Evolutionary conservation across 1,284 basidiomycete species (phyloP).

Genomic region (Microbotryomycetes sp.): DNA sequence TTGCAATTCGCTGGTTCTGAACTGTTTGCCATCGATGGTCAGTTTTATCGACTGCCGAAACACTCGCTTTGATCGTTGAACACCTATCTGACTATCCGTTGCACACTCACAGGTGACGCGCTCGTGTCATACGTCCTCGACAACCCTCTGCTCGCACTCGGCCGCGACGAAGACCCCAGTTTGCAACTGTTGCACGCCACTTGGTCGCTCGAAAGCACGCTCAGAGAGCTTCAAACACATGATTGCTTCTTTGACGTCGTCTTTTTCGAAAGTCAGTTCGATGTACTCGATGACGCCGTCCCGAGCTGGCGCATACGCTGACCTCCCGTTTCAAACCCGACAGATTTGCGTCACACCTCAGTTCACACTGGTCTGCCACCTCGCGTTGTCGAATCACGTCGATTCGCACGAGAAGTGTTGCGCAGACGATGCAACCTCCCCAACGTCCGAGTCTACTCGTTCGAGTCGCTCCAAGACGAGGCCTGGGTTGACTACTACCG

Average conservation of each 20-base stretch:
- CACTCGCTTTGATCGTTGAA: not conserved
- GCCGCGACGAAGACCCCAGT: constrained; percentile 46
- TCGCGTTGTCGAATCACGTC: constrained; percentile 48
- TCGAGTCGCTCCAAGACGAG: constrained; percentile 48
- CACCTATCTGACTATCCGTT: not conserved
- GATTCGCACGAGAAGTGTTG: constrained; percentile 52
- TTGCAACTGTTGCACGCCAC: constrained; percentile 60
- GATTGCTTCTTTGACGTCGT: constrained; percentile 57
- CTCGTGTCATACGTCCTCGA: constrained; percentile 56
- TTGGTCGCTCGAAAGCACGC: constrained; percentile 50
- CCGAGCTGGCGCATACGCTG: too few species aligned
- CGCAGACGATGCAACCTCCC: constrained; percentile 50
- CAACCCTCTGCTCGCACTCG: constrained; percentile 55
- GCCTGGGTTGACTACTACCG: constrained; percentile 50
- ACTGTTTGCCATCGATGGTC: constrained; percentile 1
- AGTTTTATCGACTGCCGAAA: not conserved
- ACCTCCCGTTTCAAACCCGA: too few species aligned
- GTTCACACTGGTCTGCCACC: constrained; percentile 43
- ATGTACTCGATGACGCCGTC: not conserved
- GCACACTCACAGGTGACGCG: constrained; percentile 51
- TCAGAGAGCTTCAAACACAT: constrained; percentile 51
- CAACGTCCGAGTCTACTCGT: constrained; percentile 47
- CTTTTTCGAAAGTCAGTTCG: constrained; percentile 53
- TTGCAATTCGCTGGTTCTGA: not conserved
- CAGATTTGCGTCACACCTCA: constrained; percentile 48